Evolutionary conservation across 192 early-diverging fungal genomes (phyloP), one percentile per base, ranked within the genome.

Genomic region (Gryganskiella cystojenkinii): DNA sequence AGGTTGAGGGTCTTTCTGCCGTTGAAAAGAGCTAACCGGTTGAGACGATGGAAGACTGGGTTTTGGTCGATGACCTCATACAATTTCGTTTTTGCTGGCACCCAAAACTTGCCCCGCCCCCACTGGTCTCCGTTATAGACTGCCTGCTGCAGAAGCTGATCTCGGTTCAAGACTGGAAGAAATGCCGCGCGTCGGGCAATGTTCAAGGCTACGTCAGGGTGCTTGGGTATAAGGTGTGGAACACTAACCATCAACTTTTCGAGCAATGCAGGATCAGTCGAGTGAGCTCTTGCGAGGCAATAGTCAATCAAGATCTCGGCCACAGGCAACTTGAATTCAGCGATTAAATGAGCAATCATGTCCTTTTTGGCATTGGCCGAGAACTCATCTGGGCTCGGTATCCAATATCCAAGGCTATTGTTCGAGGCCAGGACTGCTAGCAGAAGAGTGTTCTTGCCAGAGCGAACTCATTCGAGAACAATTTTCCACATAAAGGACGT

Each of bases 351-450:
- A 19, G 52, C 54, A 66, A 66, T 66, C 52, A 56, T 66, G 30
- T 56, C 54, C 31, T 56, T 34, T 46, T 45, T 25, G 25, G 52
- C 33, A 47, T 56, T 45, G 43, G 24, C 64, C 3, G 62, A 64
- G 51, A 64, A 64, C 50, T 54, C 62, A 19, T 54, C 22, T 10
- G 63, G 20, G 34, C 40, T 35, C n/a, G 63, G 52, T 40, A 55
- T 55, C 63, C 63, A 65, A 33, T 64, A 52, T 52, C 49, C 61
- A 64, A 64, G 24, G 59, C n/a, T n/a, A n/a, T n/a, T 30, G 24
- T 11, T 53, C 15, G 52, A 53, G 3, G 3, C 9, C 25, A 22
- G 27, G 52, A 53, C 27, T n/a, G 20, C 52, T 53, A 53, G 24
- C 22, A 53, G 52, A 53, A 53, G 52, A 27, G 52, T 25, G 28